These are phyloP conservation scores for Pythium aristosporum DNA, from an alignment of 352 stramenopile genomes.

Conservation along the genomic window DNA sequence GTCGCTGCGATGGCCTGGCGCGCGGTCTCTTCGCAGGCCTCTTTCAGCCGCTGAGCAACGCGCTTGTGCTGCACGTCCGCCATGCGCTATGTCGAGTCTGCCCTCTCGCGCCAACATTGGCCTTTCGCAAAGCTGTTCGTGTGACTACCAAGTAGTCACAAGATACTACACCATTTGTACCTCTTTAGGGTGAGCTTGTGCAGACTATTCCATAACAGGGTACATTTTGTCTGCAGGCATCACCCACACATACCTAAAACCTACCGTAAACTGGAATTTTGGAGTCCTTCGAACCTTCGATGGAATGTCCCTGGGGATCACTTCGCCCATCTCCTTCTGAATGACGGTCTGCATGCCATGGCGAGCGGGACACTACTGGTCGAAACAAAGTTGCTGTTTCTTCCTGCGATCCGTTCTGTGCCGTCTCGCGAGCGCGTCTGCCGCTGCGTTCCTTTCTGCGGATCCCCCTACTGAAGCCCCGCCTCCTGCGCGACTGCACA, in stretches of 20 bases:
- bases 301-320: slow-evolving; percentile 21
- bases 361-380: slow-evolving; percentile 1
- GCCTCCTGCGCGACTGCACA: neutral
- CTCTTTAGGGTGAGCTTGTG: neutral
- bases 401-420: too few species aligned
- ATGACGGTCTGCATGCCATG: slow-evolving; percentile 4
- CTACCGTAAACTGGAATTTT: slow-evolving; percentile 14
- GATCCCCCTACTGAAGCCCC: too few species aligned
- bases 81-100: slow-evolving; percentile 28
- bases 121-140: neutral
- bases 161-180: neutral
- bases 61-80: slow-evolving; percentile 65
- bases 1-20: slow-evolving; percentile 77
- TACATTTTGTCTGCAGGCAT: neutral
- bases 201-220: neutral
- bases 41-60: slow-evolving; percentile 70
- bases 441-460: too few species aligned
- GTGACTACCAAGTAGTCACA: slow-evolving; percentile 19
- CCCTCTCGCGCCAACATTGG: neutral
- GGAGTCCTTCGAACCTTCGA: slow-evolving; percentile 18
- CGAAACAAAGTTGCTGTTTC: slow-evolving; percentile 1
- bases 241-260: neutral
- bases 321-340: slow-evolving; percentile 2
- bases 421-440: neutral
- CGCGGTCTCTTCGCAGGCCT: slow-evolving; percentile 81